Conservation (phyloP, 2,329 filamentous ascomycete genomes). For the Cladosporium oxysporum region DNA sequence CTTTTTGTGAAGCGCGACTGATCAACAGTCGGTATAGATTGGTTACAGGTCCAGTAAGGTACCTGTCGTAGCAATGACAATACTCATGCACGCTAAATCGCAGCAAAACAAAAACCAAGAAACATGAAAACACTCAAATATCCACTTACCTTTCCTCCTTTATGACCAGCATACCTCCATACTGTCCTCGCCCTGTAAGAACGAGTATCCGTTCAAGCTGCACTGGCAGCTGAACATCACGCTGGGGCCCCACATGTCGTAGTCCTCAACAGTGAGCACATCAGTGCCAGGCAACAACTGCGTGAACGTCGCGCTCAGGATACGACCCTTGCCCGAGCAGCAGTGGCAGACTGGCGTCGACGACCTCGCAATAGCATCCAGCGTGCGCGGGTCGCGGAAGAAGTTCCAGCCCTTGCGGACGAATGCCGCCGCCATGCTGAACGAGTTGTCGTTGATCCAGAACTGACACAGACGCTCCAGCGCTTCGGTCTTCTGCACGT, state of each 20-base stretch:
- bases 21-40: not conserved
- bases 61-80: not conserved
- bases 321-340: not conserved
- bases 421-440: not conserved
- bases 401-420: constrained; percentile 9
- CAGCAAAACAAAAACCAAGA: not conserved
- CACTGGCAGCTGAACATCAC: constrained; percentile 1
- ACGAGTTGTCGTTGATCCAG: constrained; percentile 4
- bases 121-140: not conserved
- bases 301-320: constrained; percentile 9
- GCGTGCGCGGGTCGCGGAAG: constrained; percentile 11
- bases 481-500: not conserved
- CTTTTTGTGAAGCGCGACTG: not conserved
- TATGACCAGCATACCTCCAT: not conserved
- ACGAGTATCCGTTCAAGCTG: constrained; percentile 4
- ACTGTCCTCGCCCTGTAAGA: not conserved
- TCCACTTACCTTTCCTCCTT: not conserved
- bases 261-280: constrained; percentile 13
- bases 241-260: constrained; percentile 1
- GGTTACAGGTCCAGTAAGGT: not conserved
- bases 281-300: not conserved
- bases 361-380: constrained; percentile 5
- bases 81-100: not conserved
- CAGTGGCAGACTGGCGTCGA: not conserved
- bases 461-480: not conserved